A percentile compares a stretch with the other conserved stretches of the same genome.
Conservation (phyloP, 2,329 filamentous ascomycete genomes). For the Trichoderma endophyticum region DNA sequence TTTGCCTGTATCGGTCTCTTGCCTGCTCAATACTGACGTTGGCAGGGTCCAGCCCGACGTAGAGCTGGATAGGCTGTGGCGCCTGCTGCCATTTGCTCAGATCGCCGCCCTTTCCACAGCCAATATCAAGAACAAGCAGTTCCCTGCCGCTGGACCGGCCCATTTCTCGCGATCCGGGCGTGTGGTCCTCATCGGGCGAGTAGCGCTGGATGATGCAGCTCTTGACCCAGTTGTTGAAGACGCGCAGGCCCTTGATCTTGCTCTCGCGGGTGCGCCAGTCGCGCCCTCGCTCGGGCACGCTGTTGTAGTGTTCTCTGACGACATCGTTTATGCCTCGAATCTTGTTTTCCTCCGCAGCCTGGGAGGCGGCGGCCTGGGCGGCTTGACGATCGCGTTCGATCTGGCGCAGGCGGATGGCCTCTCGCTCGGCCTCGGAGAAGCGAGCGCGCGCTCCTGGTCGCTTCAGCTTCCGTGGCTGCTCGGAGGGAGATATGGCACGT, state of each 20-base stretch:
- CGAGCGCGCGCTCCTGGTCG: conserved; percentile 64
- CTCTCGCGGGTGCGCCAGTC: conserved; percentile 95
- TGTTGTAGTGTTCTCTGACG: conserved; percentile 92
- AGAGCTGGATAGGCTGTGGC: conserved; percentile 85
- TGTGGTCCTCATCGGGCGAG: conserved; percentile 73
- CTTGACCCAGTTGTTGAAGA: conserved; percentile 99
- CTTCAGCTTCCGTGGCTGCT: conserved; percentile 62
- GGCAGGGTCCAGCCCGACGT: conserved; percentile 91
- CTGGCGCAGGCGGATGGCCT: conserved; percentile 63
- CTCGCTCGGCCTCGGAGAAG: conserved; percentile 64
- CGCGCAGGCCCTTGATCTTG: conserved; percentile 88
- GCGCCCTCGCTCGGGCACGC: conserved; percentile 85
- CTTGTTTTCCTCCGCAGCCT: conserved; percentile 38
- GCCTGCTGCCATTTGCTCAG: conserved; percentile 94
- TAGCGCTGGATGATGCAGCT: conserved; percentile 97
- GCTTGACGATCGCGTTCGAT: conserved; percentile 52
- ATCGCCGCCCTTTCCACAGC: conserved; percentile 95
- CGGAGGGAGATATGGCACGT: conserved; percentile 53
- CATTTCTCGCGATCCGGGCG: conserved; percentile 56
- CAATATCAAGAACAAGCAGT: conserved; percentile 84
- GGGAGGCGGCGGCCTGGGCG: conserved; percentile 35
- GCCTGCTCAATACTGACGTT: conserved; percentile 91
- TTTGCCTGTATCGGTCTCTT: conserved; percentile 73
- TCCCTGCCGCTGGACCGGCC: conserved; percentile 53
- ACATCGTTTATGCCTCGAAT: conserved; percentile 69